Percentiles rank a stretch among this genome's conserved stretches.
phyloP scores from a whole-genome alignment of 208 protist species.

The Histomonas meleagridis region DNA sequence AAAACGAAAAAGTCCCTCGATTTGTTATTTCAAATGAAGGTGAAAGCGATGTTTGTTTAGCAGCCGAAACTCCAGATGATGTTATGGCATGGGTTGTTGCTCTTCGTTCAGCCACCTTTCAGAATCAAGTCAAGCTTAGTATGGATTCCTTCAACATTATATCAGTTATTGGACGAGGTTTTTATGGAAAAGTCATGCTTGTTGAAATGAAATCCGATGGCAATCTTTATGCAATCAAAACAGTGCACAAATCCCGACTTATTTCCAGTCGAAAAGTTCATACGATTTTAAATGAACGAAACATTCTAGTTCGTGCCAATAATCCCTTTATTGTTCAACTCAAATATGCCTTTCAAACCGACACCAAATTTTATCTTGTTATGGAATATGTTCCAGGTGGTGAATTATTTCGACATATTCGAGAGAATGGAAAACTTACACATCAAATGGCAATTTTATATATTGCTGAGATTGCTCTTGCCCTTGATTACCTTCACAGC shows the following conservation, averaged over 20 bases:
- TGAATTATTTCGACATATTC: background rate
- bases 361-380: constrained; percentile 9
- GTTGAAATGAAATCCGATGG: no score
- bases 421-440: background rate
- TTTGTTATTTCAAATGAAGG: background rate
- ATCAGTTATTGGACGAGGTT: background rate
- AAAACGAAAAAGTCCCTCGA: background rate
- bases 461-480: background rate
- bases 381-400: constrained; percentile 34
- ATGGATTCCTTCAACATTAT: constrained; percentile 22
- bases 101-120: background rate
- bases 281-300: background rate
- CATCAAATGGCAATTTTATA: background rate
- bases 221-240: background rate
- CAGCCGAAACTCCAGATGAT: background rate
- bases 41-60: background rate
- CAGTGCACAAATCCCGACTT: background rate
- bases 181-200: constrained; percentile 10
- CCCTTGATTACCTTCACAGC: constrained; percentile 26
- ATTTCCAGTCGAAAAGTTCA: background rate
- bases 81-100: background rate
- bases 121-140: background rate
- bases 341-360: constrained; percentile 26
- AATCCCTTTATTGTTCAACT: background rate
- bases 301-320: background rate